Base-by-base conservation (phyloP, 371 early-diverging fungal genomes). In the Apophysomyces variabilis region DNA sequence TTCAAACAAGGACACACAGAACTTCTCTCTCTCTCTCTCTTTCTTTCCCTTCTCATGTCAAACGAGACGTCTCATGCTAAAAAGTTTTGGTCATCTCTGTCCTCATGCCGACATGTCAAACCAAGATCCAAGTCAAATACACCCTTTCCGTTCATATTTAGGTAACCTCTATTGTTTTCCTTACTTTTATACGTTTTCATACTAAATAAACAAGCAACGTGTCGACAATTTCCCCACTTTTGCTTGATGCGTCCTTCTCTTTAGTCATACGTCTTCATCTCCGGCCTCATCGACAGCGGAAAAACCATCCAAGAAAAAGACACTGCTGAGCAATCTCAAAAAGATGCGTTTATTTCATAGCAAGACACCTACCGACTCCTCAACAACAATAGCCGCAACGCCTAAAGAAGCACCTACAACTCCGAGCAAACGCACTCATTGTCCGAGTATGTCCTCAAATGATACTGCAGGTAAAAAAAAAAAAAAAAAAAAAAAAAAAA, bases 231-330 rank as follows among this genome's bases (percentile, higher is more conserved):
- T 26, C 3, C 32, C 32, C 32, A 26, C 32, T 26, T 26, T 26
- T 26, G 32, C 32, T 26, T 26, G 32, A 26, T 26, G 32, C 3
- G 32, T 3, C 32, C 32, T 26, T 26, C 3, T 26, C 32, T 16
- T n/a, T 47, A 50, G 54, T 50, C 54, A 18, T 50, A 9, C 54
- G 21, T 18, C 47, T 47, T n/a, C 47, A 50, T 50, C 54, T 35
- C 16, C 13, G 21, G 5, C 54, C 16, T 7, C 54, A 8, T n/a
- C n/a, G 9, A 50, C 54, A 50, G 11, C 41, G 41, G 41, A 41
- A 41, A 26, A 50, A 50, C 21, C 54, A 16, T 5, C 21, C 54
- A 50, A 50, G 21, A 50, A 50, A 50, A 21, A 50, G 21, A 26
- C 54, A 9, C 16, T 50, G 5, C 21, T 50, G 21, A 5, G 21